Base-by-base conservation (phyloP, 495 filamentous ascomycete species). In the Penicillium herquei region DNA sequence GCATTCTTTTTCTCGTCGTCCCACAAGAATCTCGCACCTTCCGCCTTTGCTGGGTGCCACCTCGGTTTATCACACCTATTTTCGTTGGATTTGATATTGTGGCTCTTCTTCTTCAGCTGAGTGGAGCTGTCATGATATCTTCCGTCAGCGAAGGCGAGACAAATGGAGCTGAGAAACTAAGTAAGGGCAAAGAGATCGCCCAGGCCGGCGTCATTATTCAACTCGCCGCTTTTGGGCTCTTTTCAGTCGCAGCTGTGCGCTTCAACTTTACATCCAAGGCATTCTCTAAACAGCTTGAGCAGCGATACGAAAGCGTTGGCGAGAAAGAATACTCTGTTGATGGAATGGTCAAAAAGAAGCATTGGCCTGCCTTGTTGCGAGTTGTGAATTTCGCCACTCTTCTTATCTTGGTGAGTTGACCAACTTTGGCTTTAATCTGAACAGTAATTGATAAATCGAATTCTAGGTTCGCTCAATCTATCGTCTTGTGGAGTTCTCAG, bases 401-500 rank as follows among this genome's bases (percentile, higher is more conserved):
- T 2, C 65, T 87, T 21, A 88, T 90, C 56, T 54, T 90, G 54
- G 77, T 79, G 59, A 52, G 73, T 4, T 26, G 21, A 4, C 21
- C 21, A 4, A 4, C 21, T 26, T 2, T 62, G 32, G 32, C 39
- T 6, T 37, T 46, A 35, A 45, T n/a, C 17, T 18, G 14, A 14
- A 13, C 8, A 16, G 2, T 13, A 43, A 43, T 43, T 43, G 30
- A 21, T 48, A 34, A 33, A 7, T 26, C 8, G 30, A 16, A 14
- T 11, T 18, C 37, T 30, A 81, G 78, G 64, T 87, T 8, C 78
- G 87, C 9, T 81, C 75, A 16, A 54, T 88, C 14, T 87, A 86
- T 59, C 77, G 87, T 39, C 67, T 85, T 18, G 64, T 87, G 6
- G 87, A 90, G 68, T 90, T 84, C 55, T 54, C 75, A 0, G 70